phyloP scores from a whole-genome alignment of 345 rosid species.

The Brassica carinata region DNA sequence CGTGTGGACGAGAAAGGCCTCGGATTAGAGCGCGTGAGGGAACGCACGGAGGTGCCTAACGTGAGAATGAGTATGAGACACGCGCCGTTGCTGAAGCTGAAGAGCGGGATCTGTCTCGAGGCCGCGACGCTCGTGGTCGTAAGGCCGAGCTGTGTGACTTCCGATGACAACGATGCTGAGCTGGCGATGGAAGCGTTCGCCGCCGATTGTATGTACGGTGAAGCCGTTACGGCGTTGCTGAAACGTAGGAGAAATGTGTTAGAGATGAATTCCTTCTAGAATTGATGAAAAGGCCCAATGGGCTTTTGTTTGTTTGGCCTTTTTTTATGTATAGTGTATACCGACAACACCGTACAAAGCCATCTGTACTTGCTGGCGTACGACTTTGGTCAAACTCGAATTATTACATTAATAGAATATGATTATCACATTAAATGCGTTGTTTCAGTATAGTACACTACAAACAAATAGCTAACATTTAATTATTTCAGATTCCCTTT shows the following conservation, averaged over 20 bases:
- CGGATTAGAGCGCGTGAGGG: conserved; percentile 30
- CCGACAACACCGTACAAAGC: conserved; percentile 26
- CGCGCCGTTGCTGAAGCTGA: conserved; percentile 39
- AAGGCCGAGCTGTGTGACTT: conserved; percentile 27
- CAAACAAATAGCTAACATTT: not conserved
- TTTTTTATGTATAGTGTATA: conserved; percentile 14
- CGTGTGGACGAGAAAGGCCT: conserved; percentile 17
- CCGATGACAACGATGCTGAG: conserved; percentile 21
- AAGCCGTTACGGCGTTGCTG: conserved; percentile 41
- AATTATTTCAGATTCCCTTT: not conserved
- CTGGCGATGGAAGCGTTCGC: conserved; percentile 35
- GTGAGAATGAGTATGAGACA: conserved; percentile 47
- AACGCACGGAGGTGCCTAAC: conserved; percentile 40
- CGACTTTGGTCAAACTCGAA: conserved; percentile 28
- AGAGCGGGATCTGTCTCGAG: conserved; percentile 43
- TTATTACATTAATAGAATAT: conserved; percentile 24
- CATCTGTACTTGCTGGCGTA: conserved; percentile 14
- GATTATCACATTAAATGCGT: conserved; percentile 22
- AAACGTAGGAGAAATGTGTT: conserved; percentile 45
- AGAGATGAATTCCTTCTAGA: conserved; percentile 43
- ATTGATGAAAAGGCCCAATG: not conserved
- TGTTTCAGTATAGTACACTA: not conserved
- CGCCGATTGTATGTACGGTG: conserved; percentile 42
- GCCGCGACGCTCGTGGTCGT: conserved; percentile 42
- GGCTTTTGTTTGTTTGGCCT: conserved; percentile 23